Evolutionary conservation across 2,329 filamentous ascomycete genomes (phyloP).

Genomic region (Huntiella moniliformis): DNA sequence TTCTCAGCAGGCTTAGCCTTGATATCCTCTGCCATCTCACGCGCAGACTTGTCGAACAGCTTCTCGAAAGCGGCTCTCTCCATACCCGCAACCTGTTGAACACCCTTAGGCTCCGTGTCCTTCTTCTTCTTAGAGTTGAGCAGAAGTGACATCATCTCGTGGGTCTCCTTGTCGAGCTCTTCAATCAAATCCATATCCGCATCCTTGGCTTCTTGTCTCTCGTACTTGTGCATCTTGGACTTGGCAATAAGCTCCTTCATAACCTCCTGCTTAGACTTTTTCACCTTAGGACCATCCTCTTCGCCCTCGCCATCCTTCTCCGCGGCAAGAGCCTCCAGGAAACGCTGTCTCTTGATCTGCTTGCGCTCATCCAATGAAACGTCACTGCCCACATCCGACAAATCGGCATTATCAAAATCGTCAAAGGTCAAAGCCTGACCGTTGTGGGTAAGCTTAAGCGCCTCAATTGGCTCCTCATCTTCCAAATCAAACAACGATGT

Average conservation of each 20-base stretch:
- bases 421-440: conserved; percentile 61
- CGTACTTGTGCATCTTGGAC: conserved; percentile 87
- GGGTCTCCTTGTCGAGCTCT: conserved; percentile 68
- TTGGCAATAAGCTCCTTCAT: conserved; percentile 98
- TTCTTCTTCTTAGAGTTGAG: conserved; percentile 19
- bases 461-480: conserved; percentile 48
- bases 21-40: conserved; percentile 66
- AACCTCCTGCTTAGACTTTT: conserved; percentile 90
- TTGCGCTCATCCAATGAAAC: conserved; percentile 34
- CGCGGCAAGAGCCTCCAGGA: conserved; percentile 23
- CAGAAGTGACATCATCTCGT: conserved; percentile 56
- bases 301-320: conserved; percentile 30
- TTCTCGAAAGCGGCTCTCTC: conserved; percentile 56
- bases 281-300: conserved; percentile 51
- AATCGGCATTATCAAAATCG: conserved; percentile 64
- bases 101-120: conserved; percentile 6
- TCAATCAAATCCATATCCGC: conserved; percentile 77
- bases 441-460: conserved; percentile 52
- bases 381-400: conserved; percentile 42
- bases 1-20: conserved; percentile 70
- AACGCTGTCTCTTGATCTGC: conserved; percentile 37
- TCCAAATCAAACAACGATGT: conserved; percentile 78
- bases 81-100: conserved; percentile 28
- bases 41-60: conserved; percentile 71
- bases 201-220: conserved; percentile 80